Evolutionary conservation across 495 filamentous ascomycete genomes (phyloP).

Genomic region (Penicillium bialowiezense): DNA sequence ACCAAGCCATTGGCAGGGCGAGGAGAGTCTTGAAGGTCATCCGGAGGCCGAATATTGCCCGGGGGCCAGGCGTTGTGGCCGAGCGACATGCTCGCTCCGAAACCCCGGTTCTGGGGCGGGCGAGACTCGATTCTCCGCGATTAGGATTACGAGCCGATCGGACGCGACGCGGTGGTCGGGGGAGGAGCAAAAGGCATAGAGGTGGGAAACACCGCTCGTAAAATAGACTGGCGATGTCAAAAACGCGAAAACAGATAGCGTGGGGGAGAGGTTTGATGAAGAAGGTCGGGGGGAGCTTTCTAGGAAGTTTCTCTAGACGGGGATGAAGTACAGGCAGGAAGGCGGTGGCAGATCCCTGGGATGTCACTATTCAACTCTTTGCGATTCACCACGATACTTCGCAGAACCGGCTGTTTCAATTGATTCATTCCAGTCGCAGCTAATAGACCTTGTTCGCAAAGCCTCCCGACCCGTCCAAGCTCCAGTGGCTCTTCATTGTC

Average conservation of each 20-base stretch:
- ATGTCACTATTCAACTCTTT: constrained; percentile 1
- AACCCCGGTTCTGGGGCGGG: constrained; percentile 47
- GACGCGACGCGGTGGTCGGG: constrained; percentile 23
- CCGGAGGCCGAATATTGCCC: constrained; percentile 46
- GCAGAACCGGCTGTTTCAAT: not conserved
- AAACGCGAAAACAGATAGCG: constrained; percentile 36
- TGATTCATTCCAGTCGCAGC: not conserved
- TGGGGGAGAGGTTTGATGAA: constrained; percentile 36
- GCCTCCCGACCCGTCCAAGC: no score
- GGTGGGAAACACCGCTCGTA: constrained; percentile 14
- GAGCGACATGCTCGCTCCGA: constrained; percentile 53
- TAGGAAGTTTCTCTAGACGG: constrained; percentile 41
- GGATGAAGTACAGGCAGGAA: constrained; percentile 40
- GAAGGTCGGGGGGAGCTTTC: constrained; percentile 30
- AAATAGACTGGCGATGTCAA: constrained; percentile 28
- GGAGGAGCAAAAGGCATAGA: constrained; percentile 38
- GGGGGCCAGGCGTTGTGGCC: constrained; percentile 51
- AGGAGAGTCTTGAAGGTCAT: constrained; percentile 42
- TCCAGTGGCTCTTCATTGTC: not conserved
- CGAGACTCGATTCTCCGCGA: constrained; percentile 49
- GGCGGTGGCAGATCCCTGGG: constrained; percentile 37
- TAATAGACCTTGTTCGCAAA: no score
- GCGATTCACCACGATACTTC: constrained; percentile 1
- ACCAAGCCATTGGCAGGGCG: constrained; percentile 48
- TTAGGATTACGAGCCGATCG: constrained; percentile 36